phyloP scores from a whole-genome alignment of 805 yeast genomes.

The Yarrowia hollandica region DNA sequence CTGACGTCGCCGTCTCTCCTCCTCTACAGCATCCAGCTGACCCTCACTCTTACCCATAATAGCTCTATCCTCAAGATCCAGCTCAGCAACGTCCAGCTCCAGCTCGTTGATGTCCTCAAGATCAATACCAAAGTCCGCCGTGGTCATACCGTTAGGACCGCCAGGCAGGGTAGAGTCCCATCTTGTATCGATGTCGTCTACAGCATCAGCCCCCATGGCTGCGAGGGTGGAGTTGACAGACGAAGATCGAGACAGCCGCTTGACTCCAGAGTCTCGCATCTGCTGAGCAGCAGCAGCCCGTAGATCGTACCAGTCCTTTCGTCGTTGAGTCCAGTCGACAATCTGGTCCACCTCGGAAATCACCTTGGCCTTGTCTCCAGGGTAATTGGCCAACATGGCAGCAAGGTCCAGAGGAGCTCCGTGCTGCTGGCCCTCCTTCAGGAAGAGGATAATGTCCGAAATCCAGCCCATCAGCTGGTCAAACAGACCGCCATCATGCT shows the following conservation, averaged over 20 bases:
- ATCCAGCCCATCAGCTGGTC: slow-evolving; percentile 74
- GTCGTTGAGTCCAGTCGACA: slow-evolving; percentile 38
- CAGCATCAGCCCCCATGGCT: slow-evolving; percentile 5
- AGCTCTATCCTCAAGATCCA: slow-evolving; percentile 19
- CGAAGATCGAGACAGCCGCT: neutral
- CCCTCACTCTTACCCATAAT: slow-evolving; percentile 27
- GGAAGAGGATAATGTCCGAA: slow-evolving; percentile 59
- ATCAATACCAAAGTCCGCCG: slow-evolving; percentile 17
- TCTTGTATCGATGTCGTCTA: slow-evolving; percentile 8
- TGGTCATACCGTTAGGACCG: neutral
- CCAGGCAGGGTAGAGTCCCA: slow-evolving; percentile 26
- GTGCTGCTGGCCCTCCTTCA: slow-evolving; percentile 57
- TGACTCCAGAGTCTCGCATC: slow-evolving; percentile 4
- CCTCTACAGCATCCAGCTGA: slow-evolving; percentile 11
- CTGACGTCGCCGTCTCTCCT: neutral
- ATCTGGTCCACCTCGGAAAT: slow-evolving; percentile 46
- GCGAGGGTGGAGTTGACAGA: slow-evolving; percentile 4
- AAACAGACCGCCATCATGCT: slow-evolving; percentile 75
- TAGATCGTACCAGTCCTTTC: slow-evolving; percentile 32
- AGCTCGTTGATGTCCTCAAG: slow-evolving; percentile 12
- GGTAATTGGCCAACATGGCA: slow-evolving; percentile 38
- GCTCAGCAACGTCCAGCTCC: slow-evolving; percentile 23
- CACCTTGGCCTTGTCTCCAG: slow-evolving; percentile 43
- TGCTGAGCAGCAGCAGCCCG: slow-evolving; percentile 2
- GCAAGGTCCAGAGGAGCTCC: slow-evolving; percentile 50